phyloP scores from a whole-genome alignment of 306 rosid genomes.

The Acacia acuminata region DNA sequence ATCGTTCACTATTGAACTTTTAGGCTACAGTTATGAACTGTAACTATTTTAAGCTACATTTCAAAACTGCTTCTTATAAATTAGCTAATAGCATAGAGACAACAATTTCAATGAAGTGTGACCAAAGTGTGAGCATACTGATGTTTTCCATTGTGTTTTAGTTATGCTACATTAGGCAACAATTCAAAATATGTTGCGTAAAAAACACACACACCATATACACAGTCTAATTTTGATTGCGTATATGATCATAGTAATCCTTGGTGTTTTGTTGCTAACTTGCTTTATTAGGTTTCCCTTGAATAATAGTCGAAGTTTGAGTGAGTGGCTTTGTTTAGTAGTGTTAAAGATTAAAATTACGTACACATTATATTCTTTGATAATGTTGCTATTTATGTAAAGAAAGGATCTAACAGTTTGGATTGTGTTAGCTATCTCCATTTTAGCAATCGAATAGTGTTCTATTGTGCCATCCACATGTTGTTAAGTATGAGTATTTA shows the following conservation, averaged over 20 bases:
- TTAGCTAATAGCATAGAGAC: too few species aligned
- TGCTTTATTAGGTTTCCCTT: conserved; percentile 3
- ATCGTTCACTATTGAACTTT: background rate
- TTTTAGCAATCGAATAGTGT: background rate
- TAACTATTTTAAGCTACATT: background rate
- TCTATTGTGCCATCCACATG: background rate
- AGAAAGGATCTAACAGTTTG: background rate
- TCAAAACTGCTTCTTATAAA: background rate
- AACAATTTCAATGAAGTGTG: too few species aligned
- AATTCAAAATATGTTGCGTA: too few species aligned
- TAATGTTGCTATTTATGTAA: background rate
- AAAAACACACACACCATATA: background rate
- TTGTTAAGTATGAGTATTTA: background rate
- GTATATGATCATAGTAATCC: background rate
- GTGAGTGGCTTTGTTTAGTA: conserved; percentile 14
- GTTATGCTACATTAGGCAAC: background rate
- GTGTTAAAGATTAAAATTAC: background rate
- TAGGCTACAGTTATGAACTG: background rate
- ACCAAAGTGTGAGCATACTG: too few species aligned
- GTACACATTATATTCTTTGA: background rate
- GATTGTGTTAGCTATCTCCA: background rate
- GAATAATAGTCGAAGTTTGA: background rate
- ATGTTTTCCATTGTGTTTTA: background rate
- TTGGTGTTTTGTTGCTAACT: background rate
- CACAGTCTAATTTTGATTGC: background rate